Evolutionary conservation across 768 basidiomycete genomes (phyloP).

Genomic region (Fibroporia radiculosa): DNA sequence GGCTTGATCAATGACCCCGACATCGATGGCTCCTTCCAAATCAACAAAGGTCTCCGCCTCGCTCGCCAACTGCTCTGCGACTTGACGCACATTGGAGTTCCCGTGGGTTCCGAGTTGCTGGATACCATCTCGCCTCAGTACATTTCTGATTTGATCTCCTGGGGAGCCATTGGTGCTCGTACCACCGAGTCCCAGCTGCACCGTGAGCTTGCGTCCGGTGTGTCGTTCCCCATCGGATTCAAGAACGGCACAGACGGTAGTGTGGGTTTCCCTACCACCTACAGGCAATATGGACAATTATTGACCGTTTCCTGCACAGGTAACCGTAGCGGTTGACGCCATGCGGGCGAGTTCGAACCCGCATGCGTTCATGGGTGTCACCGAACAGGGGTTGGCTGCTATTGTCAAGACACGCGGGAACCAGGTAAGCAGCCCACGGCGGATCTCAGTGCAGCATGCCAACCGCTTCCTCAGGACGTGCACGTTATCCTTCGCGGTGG

Average conservation of each 20-base stretch:
- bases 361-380: conserved; percentile 95
- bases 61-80: conserved; percentile 88
- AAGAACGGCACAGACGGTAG: conserved; percentile 98
- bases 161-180: conserved; percentile 96
- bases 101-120: conserved; percentile 91
- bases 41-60: conserved; percentile 92
- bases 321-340: conserved; percentile 90
- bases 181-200: conserved; percentile 98
- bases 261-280: conserved; percentile 10
- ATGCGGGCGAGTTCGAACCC: conserved; percentile 90
- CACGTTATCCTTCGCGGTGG: conserved; percentile 97
- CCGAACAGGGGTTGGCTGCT: conserved; percentile 81
- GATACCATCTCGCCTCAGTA: conserved; percentile 83
- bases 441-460: neutral
- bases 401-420: conserved; percentile 76
- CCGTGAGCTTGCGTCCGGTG: conserved; percentile 91
- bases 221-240: conserved; percentile 98
- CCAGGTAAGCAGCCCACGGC: conserved; percentile 23
- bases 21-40: conserved; percentile 90
- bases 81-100: conserved; percentile 81
- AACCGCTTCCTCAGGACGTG: conserved; percentile 46
- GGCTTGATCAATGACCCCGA: conserved; percentile 93
- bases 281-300: conserved; percentile 4
- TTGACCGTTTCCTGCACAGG: conserved; percentile 19
- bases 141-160: conserved; percentile 75